Evolutionary conservation across 352 stramenopile genomes (phyloP).

Genomic region (Phytophthora ramorum): DNA sequence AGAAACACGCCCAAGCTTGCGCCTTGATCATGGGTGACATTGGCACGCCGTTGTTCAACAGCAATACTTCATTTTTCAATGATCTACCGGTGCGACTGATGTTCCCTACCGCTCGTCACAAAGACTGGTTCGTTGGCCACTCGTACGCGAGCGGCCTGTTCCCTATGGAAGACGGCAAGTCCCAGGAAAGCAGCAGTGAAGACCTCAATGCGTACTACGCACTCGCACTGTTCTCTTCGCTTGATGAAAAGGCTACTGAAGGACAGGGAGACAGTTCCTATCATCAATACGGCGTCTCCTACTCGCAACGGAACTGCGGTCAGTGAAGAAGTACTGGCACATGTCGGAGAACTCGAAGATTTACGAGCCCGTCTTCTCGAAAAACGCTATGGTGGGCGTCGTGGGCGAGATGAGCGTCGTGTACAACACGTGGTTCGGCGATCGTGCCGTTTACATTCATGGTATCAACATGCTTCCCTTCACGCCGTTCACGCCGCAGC

Average conservation of each 20-base stretch:
- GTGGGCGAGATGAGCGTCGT: slow-evolving; percentile 78
- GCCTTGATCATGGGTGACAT: slow-evolving; percentile 78
- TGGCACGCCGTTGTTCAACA: slow-evolving; percentile 55
- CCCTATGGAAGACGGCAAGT: slow-evolving; percentile 94
- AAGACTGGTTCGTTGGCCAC: slow-evolving; percentile 97
- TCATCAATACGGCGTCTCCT: slow-evolving; percentile 90
- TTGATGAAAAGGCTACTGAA: slow-evolving; percentile 51
- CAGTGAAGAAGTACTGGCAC: slow-evolving; percentile 97
- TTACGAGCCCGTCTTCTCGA: slow-evolving; percentile 77
- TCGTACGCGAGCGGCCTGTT: slow-evolving; percentile 97
- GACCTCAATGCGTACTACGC: slow-evolving; percentile 97
- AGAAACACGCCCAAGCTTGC: slow-evolving; percentile 54
- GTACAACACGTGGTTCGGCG: slow-evolving; percentile 89
- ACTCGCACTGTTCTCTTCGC: slow-evolving; percentile 87
- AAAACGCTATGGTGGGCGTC: slow-evolving; percentile 84
- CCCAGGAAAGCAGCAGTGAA: slow-evolving; percentile 96
- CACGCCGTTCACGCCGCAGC: slow-evolving; percentile 70
- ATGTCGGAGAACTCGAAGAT: slow-evolving; percentile 84
- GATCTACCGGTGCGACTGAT: slow-evolving; percentile 56
- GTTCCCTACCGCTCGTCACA: slow-evolving; percentile 92
- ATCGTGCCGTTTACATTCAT: slow-evolving; percentile 75
- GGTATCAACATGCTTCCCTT: slow-evolving; percentile 89
- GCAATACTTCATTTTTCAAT: slow-evolving; percentile 57
- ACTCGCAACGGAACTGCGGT: slow-evolving; percentile 93
- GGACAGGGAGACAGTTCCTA: slow-evolving; percentile 47